Conservation (phyloP, 495 filamentous ascomycete species). For the Aspergillus ellipticus region DNA sequence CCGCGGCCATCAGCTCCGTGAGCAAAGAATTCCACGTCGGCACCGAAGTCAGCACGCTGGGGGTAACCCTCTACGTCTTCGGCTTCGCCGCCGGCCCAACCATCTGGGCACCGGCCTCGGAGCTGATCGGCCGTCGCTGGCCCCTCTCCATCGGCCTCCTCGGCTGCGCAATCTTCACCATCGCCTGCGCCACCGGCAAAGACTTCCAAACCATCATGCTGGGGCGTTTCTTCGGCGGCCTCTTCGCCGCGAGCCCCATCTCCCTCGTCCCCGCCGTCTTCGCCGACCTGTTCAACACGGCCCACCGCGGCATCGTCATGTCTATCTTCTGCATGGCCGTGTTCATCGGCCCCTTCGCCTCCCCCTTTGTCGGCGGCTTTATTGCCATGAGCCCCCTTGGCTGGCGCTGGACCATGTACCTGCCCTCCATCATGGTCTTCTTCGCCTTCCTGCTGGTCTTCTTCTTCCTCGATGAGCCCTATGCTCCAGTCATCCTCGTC, state of each 20-base stretch:
- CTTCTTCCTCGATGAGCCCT: conserved; percentile 36
- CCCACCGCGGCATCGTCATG: conserved; percentile 46
- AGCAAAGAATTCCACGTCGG: conserved; percentile 44
- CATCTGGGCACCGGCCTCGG: conserved; percentile 67
- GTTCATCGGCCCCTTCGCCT: conserved; percentile 45
- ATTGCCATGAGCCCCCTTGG: conserved; percentile 36
- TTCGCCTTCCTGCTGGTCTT: conserved; percentile 22
- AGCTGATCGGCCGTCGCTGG: conserved; percentile 64
- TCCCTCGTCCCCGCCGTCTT: conserved; percentile 49
- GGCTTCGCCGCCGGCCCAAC: conserved; percentile 52
- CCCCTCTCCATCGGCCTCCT: conserved; percentile 52
- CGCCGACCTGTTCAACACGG: conserved; percentile 49
- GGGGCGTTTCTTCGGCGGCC: conserved; percentile 48
- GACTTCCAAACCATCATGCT: conserved; percentile 55
- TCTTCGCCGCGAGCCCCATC: conserved; percentile 49
- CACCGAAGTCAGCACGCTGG: conserved; percentile 47
- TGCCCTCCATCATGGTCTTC: conserved; percentile 38
- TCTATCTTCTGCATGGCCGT: conserved; percentile 49
- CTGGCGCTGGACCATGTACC: conserved; percentile 49
- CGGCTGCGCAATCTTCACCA: conserved; percentile 51
- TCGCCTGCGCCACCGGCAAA: conserved; percentile 53
- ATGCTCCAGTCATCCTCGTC: conserved; percentile 37
- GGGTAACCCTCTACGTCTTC: conserved; percentile 52
- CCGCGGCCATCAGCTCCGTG: conserved; percentile 42
- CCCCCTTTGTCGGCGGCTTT: conserved; percentile 48